phyloP scores from a whole-genome alignment of 257 asterid genomes.

The Paulownia fortunei region DNA sequence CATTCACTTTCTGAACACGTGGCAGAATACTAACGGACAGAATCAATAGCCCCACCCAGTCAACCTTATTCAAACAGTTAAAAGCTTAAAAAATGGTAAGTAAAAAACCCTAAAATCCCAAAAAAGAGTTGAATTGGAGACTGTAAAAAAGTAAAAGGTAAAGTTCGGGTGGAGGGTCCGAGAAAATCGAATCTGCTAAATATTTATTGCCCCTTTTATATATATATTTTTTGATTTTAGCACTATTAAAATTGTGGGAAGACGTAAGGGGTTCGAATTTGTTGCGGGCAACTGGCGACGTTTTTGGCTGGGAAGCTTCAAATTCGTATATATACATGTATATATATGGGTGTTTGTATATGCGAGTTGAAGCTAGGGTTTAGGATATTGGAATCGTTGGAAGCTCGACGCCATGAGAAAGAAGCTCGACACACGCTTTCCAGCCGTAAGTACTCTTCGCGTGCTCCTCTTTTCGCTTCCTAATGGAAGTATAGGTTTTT shows the following conservation, averaged over 20 bases:
- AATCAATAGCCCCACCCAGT: no score
- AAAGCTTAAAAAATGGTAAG: not conserved
- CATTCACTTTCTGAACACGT: not conserved
- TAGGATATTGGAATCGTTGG: slow-evolving; percentile 30
- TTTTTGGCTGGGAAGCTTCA: slow-evolving; percentile 15
- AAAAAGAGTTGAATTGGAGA: not conserved
- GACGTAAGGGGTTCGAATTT: slow-evolving; percentile 30
- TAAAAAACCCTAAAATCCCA: not conserved
- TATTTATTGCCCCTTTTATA: not conserved
- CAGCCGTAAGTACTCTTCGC: slow-evolving; percentile 57
- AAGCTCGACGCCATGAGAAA: slow-evolving; percentile 57
- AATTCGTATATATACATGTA: not conserved
- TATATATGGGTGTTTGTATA: not conserved
- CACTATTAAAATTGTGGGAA: not conserved
- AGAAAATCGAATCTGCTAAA: slow-evolving; percentile 24
- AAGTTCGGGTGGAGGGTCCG: slow-evolving; percentile 9
- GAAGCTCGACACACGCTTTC: slow-evolving; percentile 78
- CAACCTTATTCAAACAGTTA: not conserved
- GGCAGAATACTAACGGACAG: not conserved
- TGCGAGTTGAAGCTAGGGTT: slow-evolving; percentile 43
- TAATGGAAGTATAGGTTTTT: not conserved
- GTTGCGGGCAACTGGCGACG: slow-evolving; percentile 35
- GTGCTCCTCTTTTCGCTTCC: not conserved
- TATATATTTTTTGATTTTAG: not conserved
- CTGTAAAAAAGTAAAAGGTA: slow-evolving; percentile 10